Evolutionary conservation across 1,284 basidiomycete genomes (phyloP).

Genomic region (Puccinia sorghi): DNA sequence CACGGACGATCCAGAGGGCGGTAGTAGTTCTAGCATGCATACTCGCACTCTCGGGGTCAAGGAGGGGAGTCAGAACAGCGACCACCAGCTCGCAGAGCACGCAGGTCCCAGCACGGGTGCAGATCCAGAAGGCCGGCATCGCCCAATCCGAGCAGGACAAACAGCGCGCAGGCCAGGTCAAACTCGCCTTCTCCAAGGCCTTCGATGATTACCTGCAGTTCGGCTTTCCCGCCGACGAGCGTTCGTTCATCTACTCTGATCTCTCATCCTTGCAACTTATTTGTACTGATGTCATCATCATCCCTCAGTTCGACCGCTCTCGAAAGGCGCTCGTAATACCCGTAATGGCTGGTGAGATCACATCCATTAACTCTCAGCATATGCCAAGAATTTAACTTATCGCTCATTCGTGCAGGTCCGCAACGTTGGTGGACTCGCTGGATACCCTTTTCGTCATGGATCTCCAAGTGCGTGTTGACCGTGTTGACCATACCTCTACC

Average conservation of each 20-base stretch:
- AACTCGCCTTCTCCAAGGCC: slow-evolving; percentile 18
- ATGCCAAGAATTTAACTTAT: no score
- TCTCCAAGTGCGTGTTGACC: slow-evolving; percentile 9
- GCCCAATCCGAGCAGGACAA: slow-evolving; percentile 38
- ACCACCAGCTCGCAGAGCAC: no score
- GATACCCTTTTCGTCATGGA: slow-evolving; percentile 47
- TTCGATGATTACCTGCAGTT: slow-evolving; percentile 44
- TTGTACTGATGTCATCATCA: not conserved
- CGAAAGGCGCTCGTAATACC: slow-evolving; percentile 30
- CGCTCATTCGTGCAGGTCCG: slow-evolving; percentile 43
- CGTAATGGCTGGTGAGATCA: slow-evolving; percentile 46
- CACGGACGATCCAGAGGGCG: no score
- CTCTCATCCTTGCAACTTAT: not conserved
- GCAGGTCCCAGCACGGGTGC: not conserved
- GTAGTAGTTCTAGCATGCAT: no score
- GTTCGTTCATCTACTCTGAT: slow-evolving; percentile 14
- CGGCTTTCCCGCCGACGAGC: slow-evolving; percentile 38
- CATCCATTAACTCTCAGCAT: not conserved
- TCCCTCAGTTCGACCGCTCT: slow-evolving; percentile 30
- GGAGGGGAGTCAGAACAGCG: no score
- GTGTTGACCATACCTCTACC: no score
- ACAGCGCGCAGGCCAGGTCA: slow-evolving; percentile 24
- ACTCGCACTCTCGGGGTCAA: no score
- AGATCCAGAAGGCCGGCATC: slow-evolving; percentile 26
- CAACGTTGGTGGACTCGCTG: slow-evolving; percentile 44